A percentile compares a stretch with the other conserved stretches of the same genome.
These are phyloP conservation scores for Ceratocystis alfenasii DNA, from an alignment of 2,329 filamentous ascomycete genomes.

Conservation along the genomic window DNA sequence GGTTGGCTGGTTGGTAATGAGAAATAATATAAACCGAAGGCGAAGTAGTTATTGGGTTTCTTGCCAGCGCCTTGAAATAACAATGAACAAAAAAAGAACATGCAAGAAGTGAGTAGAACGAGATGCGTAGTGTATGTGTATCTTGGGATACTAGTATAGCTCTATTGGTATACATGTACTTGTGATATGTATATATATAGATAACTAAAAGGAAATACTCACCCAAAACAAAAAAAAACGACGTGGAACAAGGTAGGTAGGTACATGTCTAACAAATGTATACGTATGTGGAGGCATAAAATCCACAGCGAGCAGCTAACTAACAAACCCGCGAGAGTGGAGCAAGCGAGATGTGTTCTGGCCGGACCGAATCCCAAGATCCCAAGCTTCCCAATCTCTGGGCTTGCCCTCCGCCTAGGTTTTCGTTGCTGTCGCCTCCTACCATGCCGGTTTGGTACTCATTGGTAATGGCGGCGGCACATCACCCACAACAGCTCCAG, in stretches of 20 bases:
- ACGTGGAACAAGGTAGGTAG: too few relatives aligned
- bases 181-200: not conserved
- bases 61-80: not conserved
- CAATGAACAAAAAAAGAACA: not conserved
- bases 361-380: too few relatives aligned
- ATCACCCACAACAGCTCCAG: conserved; percentile 21
- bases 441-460: conserved; percentile 36
- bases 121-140: not conserved
- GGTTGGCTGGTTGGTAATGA: not conserved
- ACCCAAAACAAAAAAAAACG: not conserved
- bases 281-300: too few relatives aligned
- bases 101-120: too few relatives aligned
- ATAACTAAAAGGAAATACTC: not conserved
- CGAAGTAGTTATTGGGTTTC: not conserved
- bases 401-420: not conserved
- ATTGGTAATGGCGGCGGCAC: conserved; percentile 43
- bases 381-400: too few relatives aligned
- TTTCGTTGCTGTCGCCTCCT: not conserved
- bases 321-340: too few relatives aligned
- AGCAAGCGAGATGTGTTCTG: too few relatives aligned
- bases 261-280: too few relatives aligned
- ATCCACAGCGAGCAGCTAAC: too few relatives aligned
- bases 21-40: not conserved
- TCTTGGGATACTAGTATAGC: not conserved
- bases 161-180: not conserved